A percentile compares a stretch with the other conserved stretches of the same genome.
Evolutionary conservation across 148 eudicot species (phyloP).

Genomic region (Polygonum maritimum): DNA sequence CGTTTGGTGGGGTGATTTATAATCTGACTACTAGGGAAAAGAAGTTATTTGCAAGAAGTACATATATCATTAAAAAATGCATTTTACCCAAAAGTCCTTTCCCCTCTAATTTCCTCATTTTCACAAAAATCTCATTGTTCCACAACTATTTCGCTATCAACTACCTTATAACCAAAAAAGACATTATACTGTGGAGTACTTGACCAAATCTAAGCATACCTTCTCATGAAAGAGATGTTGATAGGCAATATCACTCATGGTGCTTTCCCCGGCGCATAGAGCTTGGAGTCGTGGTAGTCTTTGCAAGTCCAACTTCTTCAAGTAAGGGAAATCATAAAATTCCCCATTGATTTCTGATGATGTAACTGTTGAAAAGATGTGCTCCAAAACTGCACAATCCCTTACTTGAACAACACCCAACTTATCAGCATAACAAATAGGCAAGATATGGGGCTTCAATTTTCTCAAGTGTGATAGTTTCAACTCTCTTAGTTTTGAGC

Average conservation of each 20-base stretch:
- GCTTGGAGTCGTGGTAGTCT: neutral
- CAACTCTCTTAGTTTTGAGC: neutral
- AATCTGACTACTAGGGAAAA: no score
- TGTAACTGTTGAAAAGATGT: neutral
- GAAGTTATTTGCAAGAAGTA: no score
- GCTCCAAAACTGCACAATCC: neutral
- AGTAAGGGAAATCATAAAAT: neutral
- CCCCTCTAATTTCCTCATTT: no score
- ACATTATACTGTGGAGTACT: no score
- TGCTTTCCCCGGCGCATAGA: neutral
- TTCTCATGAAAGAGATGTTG: conserved; percentile 4
- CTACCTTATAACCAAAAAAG: no score
- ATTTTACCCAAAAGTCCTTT: no score
- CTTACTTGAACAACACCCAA: neutral
- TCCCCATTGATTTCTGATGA: neutral
- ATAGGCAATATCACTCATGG: neutral
- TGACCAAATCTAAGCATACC: neutral
- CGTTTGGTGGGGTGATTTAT: no score
- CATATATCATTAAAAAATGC: no score
- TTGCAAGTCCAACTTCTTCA: conserved; percentile 1
- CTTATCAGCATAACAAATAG: neutral
- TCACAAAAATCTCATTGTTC: no score
- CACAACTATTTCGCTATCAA: no score
- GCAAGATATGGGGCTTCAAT: neutral
- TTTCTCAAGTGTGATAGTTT: neutral